These are phyloP conservation scores for Quercus tomentella DNA, from an alignment of 331 rosid genomes.

Conservation along the genomic window DNA sequence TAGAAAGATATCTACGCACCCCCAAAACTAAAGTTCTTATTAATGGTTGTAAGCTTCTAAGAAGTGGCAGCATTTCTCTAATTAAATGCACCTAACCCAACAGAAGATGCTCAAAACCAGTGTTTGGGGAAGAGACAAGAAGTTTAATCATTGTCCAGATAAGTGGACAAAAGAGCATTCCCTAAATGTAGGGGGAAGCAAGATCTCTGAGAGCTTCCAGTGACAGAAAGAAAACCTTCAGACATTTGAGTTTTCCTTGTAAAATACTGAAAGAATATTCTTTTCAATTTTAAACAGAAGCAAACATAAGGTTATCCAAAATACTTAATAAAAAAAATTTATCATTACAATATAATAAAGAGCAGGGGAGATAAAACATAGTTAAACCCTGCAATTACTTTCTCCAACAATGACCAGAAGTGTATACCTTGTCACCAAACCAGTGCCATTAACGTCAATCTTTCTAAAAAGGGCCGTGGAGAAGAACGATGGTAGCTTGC, in stretches of 20 bases:
- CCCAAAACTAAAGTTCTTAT: background rate
- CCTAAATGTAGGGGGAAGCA: background rate
- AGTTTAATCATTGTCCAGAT: background rate
- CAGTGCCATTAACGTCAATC: conserved; percentile 74
- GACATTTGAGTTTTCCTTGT: background rate
- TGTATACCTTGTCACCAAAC: conserved; percentile 78
- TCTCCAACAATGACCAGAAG: conserved; percentile 16
- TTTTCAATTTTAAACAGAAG: background rate
- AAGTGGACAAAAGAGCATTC: background rate
- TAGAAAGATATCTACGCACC: background rate
- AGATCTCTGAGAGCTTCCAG: background rate
- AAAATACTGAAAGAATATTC: background rate
- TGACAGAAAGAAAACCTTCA: background rate
- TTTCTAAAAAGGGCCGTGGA: conserved; percentile 71
- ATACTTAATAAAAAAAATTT: background rate
- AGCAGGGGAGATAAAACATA: background rate
- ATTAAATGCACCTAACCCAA: background rate
- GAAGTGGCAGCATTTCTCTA: background rate
- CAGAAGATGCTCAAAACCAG: background rate
- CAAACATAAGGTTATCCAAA: background rate
- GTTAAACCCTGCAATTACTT: background rate
- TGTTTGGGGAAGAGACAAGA: background rate
- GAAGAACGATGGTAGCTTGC: conserved; percentile 97
- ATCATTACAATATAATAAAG: background rate
- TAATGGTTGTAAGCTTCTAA: background rate